phyloP scores from a whole-genome alignment of 2,329 filamentous ascomycete species.

The Paecilomyces dactylethromorphus region DNA sequence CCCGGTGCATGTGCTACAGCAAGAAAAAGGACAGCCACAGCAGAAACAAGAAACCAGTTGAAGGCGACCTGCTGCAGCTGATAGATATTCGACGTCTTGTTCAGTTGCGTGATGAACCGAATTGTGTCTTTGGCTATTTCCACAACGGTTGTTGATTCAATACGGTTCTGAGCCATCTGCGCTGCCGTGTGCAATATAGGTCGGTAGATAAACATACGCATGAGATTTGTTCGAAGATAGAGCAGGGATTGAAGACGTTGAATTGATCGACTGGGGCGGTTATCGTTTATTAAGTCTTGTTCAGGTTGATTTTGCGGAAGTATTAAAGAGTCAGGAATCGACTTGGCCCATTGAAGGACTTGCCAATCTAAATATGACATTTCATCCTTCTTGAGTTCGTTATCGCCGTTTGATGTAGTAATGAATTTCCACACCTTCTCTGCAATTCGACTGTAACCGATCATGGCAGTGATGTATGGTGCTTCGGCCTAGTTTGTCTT shows the following conservation, averaged over 20 bases:
- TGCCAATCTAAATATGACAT: slow-evolving; percentile 76
- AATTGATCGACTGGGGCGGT: slow-evolving; percentile 50
- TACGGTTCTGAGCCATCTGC: slow-evolving; percentile 69
- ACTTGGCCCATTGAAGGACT: slow-evolving; percentile 74
- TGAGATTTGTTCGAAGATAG: slow-evolving; percentile 81
- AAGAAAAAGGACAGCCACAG: slow-evolving; percentile 56
- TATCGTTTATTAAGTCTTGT: slow-evolving; percentile 32
- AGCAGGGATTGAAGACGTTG: slow-evolving; percentile 74
- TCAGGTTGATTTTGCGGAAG: slow-evolving; percentile 50
- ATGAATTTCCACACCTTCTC: slow-evolving; percentile 82
- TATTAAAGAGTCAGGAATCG: slow-evolving; percentile 57
- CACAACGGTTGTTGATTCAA: slow-evolving; percentile 62
- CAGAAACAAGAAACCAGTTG: slow-evolving; percentile 60
- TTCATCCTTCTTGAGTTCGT: slow-evolving; percentile 63
- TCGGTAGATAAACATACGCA: slow-evolving; percentile 81
- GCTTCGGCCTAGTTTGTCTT: slow-evolving; percentile 25
- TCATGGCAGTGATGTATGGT: slow-evolving; percentile 80
- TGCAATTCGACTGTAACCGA: slow-evolving; percentile 71
- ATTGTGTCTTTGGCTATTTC: slow-evolving; percentile 60
- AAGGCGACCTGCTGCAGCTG: slow-evolving; percentile 56
- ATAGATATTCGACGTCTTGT: slow-evolving; percentile 57
- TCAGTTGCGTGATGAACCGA: slow-evolving; percentile 52
- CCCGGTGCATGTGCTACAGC: slow-evolving; percentile 57
- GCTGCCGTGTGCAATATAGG: slow-evolving; percentile 76
- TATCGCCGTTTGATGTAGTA: slow-evolving; percentile 59